Base-by-base conservation (phyloP, 2,329 filamentous ascomycete genomes). In the Exophiala aquamarina region DNA sequence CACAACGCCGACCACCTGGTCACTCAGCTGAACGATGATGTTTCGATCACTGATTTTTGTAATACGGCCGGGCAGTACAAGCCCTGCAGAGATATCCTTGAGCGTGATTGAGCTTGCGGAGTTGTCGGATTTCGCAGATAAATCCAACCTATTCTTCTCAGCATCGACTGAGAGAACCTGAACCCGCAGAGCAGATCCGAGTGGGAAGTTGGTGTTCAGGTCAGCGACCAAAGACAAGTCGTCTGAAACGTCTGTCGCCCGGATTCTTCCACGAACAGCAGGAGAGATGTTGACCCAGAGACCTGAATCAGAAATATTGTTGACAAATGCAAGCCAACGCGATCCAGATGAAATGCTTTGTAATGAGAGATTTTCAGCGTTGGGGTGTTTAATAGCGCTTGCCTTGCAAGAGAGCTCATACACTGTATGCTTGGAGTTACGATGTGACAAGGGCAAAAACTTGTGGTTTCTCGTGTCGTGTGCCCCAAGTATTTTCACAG, bases 251-350 rank as follows among this genome's bases (percentile, higher is more conserved):
- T 97, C 91, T 66, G 93, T 82, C 52, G 86, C 79, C 44, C 83
- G 82, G 46, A 98, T 81, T 41, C 90, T 83, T 46, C 93, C 93
- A 49, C 91, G 84, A 13, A 98, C 83, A 42, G 86, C 89, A 5
- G 93, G 90, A 2, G 91, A 89, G 17, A 98, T 70, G 62, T 90
- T 96, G 36, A 94, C 86, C 92, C 93, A 97, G 17, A 95, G 76
- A 62, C 81, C 87, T 55, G 88, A 83, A 20, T 87, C 78, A 17
- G 80, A 80, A 52, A 92, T 76, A 63, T 96, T 97, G 75, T 97
- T 98, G 63, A 98, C 82, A 62, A 92, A 97, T 1, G 86, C 91
- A 41, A 94, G 68, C 67, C 87, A 83, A 2, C 78, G 80, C 14
- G 86, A 84, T 14, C 86, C 90, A 41, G 81, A 72, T 59, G 85